These are phyloP conservation scores for Kurtzmaniella fragi DNA, from an alignment of 805 yeast species.

Conservation along the genomic window DNA sequence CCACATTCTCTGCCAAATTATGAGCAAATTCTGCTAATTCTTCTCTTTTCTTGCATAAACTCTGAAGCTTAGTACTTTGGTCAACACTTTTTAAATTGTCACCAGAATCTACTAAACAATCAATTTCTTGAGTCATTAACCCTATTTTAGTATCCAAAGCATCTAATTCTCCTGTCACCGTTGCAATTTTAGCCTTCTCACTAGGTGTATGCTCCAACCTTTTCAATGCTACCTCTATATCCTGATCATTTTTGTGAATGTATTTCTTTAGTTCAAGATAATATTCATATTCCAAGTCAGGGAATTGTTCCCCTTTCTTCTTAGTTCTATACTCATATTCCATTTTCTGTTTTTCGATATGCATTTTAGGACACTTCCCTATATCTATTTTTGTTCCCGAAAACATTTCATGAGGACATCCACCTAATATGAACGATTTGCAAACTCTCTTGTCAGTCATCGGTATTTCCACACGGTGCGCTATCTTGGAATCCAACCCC, in stretches of 20 bases:
- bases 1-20: constrained; percentile 62
- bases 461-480: constrained; percentile 36
- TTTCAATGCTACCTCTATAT: constrained; percentile 57
- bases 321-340: constrained; percentile 55
- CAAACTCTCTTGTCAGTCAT: constrained; percentile 54
- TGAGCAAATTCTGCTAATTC: constrained; percentile 52
- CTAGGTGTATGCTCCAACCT: constrained; percentile 70
- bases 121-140: constrained; percentile 62
- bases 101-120: constrained; percentile 43
- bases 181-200: constrained; percentile 56
- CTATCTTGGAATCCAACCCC: constrained; percentile 54
- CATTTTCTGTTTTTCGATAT: constrained; percentile 66
- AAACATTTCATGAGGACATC: constrained; percentile 82
- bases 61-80: constrained; percentile 44
- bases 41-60: constrained; percentile 44
- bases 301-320: constrained; percentile 40
- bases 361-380: constrained; percentile 75
- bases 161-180: constrained; percentile 54
- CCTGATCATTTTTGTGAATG: constrained; percentile 61
- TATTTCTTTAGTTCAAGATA: constrained; percentile 47
- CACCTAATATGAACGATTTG: constrained; percentile 76
- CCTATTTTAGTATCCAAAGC: constrained; percentile 58
- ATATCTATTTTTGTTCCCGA: constrained; percentile 76
- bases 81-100: constrained; percentile 47
- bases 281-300: constrained; percentile 48